A percentile compares a stretch with the other conserved stretches of the same genome.
phyloP scores from a whole-genome alignment of 257 asterid species.

The Solanum infundibuliforme region DNA sequence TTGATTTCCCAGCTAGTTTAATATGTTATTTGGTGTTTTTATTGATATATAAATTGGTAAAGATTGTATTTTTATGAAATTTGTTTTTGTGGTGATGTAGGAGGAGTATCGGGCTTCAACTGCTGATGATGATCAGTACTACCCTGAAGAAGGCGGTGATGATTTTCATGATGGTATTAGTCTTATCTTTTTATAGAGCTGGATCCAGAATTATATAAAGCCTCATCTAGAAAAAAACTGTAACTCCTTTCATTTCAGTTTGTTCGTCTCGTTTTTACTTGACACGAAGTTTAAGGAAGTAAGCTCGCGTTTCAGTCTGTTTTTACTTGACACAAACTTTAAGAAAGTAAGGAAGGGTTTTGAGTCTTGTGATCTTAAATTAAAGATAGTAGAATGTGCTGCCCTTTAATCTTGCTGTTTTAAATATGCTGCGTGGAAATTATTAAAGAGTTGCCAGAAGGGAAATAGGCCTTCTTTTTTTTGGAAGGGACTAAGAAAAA shows the following conservation, averaged over 20 bases:
- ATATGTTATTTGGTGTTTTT: neutral
- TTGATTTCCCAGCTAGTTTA: neutral
- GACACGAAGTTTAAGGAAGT: neutral
- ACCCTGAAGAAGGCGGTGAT: slow-evolving; percentile 45
- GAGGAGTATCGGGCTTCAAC: slow-evolving; percentile 42
- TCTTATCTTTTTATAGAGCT: neutral
- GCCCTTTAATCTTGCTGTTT: neutral
- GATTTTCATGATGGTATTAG: slow-evolving; percentile 61
- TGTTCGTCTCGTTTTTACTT: neutral
- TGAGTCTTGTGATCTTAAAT: neutral
- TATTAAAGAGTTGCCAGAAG: neutral
- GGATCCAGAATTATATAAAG: neutral
- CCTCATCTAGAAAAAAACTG: neutral
- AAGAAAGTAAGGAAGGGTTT: neutral
- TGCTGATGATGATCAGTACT: slow-evolving; percentile 32
- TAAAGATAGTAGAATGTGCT: neutral
- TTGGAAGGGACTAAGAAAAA: neutral
- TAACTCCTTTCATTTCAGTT: neutral
- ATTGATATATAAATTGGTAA: neutral
- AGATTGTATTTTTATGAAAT: neutral
- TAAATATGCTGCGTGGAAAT: neutral
- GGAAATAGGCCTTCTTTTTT: neutral
- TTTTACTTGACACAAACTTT: neutral
- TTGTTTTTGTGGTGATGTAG: slow-evolving; percentile 17
- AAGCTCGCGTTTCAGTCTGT: neutral